These are phyloP conservation scores for Amaranthus cruentus DNA, from an alignment of 148 eudicot genomes.

Conservation along the genomic window DNA sequence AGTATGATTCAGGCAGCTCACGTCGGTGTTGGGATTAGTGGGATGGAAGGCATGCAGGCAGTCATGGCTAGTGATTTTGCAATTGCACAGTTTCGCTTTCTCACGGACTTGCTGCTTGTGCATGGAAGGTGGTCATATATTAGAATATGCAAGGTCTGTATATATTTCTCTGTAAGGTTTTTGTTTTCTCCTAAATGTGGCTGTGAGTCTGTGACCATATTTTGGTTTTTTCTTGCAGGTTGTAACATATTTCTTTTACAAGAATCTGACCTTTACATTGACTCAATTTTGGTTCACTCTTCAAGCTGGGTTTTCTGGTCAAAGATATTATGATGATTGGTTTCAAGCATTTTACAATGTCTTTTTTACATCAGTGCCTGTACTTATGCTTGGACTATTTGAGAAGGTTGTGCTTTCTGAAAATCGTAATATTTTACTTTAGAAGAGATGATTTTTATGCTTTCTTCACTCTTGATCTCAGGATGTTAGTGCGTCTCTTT, in stretches of 20 bases:
- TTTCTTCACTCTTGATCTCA: constrained; percentile 25
- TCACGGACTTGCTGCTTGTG: constrained; percentile 89
- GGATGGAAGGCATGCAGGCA: constrained; percentile 98
- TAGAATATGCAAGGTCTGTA: constrained; percentile 84
- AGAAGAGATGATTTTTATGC: neutral
- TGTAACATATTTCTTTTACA: constrained; percentile 85
- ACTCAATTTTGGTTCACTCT: constrained; percentile 98
- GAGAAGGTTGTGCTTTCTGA: constrained; percentile 61
- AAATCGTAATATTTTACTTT: neutral
- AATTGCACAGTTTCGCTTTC: constrained; percentile 92
- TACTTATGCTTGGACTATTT: constrained; percentile 79
- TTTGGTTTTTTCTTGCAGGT: constrained; percentile 52
- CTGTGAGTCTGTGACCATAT: neutral
- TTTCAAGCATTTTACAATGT: constrained; percentile 93
- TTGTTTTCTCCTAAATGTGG: too few species aligned
- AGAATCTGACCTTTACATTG: constrained; percentile 86
- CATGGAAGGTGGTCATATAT: constrained; percentile 99
- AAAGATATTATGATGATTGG: constrained; percentile 98
- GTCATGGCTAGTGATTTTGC: constrained; percentile 99
- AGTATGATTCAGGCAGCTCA: constrained; percentile 99
- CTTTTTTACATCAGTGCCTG: constrained; percentile 86
- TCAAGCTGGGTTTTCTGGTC: constrained; percentile 93
- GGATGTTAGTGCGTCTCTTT: constrained; percentile 91
- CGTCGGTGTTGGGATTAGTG: constrained; percentile 98
- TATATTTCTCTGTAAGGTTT: neutral